Conservation (phyloP, 78 protist species). For the Dictyostelium intermedium region DNA sequence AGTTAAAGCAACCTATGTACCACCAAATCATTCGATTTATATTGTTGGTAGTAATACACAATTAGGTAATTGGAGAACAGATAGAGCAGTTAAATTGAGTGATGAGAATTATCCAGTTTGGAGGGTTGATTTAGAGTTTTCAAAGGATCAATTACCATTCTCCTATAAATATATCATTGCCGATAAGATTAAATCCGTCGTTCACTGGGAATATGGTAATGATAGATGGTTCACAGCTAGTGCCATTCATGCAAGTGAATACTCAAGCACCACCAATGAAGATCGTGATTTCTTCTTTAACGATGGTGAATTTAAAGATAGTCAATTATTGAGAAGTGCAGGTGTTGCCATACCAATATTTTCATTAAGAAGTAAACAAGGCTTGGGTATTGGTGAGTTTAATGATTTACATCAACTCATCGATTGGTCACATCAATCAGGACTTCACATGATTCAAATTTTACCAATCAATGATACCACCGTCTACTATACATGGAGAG, state of each 20-base stretch:
- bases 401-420: slow-evolving; percentile 75
- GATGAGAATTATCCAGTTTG: slow-evolving; percentile 55
- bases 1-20: slow-evolving; percentile 61
- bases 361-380: slow-evolving; percentile 76
- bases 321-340: slow-evolving; percentile 45
- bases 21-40: slow-evolving; percentile 26
- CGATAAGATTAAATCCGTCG: slow-evolving; percentile 28
- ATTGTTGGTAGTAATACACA: slow-evolving; percentile 69
- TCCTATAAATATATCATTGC: slow-evolving; percentile 39
- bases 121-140: slow-evolving; percentile 52
- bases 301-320: slow-evolving; percentile 64
- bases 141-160: slow-evolving; percentile 76
- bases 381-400: slow-evolving; percentile 93
- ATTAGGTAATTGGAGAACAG: slow-evolving; percentile 78
- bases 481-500: slow-evolving; percentile 75
- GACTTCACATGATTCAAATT: slow-evolving; percentile 84
- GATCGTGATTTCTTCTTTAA: slow-evolving; percentile 33
- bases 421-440: slow-evolving; percentile 76
- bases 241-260: slow-evolving; percentile 11
- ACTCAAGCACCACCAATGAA: background rate
- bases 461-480: slow-evolving; percentile 94
- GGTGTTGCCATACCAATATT: slow-evolving; percentile 93
- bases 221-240: slow-evolving; percentile 62
- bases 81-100: slow-evolving; percentile 42
- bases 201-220: slow-evolving; percentile 61